phyloP scores from a whole-genome alignment of 768 basidiomycete species.

The Myochromella boudieri region DNA sequence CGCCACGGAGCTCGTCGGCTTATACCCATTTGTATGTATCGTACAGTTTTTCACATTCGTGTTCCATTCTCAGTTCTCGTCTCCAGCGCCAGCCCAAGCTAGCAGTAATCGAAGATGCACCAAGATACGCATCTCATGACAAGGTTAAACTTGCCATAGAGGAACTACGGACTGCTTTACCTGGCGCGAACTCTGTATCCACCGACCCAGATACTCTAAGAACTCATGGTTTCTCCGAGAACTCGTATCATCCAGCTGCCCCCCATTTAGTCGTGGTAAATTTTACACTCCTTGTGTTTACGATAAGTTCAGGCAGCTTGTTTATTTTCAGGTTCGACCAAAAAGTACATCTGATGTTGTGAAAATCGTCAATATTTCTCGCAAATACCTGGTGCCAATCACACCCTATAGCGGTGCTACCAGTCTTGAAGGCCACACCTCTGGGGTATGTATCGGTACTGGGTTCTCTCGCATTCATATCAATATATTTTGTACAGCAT shows the following conservation, averaged over 20 bases:
- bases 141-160: slow-evolving; percentile 52
- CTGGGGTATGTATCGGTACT: slow-evolving; percentile 49
- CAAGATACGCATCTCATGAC: slow-evolving; percentile 43
- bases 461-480: not conserved
- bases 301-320: not conserved
- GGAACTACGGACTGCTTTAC: slow-evolving; percentile 48
- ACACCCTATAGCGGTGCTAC: slow-evolving; percentile 85
- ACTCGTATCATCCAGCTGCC: slow-evolving; percentile 64
- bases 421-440: slow-evolving; percentile 84
- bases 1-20: slow-evolving; percentile 25
- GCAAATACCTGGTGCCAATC: slow-evolving; percentile 73
- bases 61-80: not conserved
- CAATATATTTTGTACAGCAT: slow-evolving; percentile 28
- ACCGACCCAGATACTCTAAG: slow-evolving; percentile 51
- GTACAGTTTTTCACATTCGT: not conserved
- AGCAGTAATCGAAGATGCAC: slow-evolving; percentile 6
- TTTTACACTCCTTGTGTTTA: not conserved
- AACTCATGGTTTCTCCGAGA: slow-evolving; percentile 64
- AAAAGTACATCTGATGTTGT: slow-evolving; percentile 80
- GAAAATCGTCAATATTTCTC: slow-evolving; percentile 72
- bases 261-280: slow-evolving; percentile 53
- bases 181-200: slow-evolving; percentile 44
- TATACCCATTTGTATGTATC: slow-evolving; percentile 25
- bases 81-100: slow-evolving; percentile 9
- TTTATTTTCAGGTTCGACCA: slow-evolving; percentile 49